phyloP scores from a whole-genome alignment of 2,329 filamentous ascomycete species.

The Fusarium anthophilum region DNA sequence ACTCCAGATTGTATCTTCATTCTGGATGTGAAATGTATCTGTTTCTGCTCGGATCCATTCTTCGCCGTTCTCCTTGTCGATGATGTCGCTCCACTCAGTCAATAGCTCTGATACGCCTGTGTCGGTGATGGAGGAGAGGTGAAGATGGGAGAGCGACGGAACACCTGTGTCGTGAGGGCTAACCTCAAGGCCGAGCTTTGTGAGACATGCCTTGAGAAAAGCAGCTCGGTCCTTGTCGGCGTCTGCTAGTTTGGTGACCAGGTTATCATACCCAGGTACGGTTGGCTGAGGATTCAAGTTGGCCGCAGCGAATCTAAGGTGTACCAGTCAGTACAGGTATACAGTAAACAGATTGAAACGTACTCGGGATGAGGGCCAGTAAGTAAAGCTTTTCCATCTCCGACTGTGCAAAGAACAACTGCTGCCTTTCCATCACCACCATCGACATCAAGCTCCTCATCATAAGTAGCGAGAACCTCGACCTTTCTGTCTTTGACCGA shows the following conservation, averaged over 20 bases:
- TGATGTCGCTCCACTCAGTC: conserved; percentile 71
- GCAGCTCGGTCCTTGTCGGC: conserved; percentile 75
- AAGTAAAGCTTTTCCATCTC: conserved; percentile 80
- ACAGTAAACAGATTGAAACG: conserved; percentile 9
- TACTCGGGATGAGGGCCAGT: conserved; percentile 94
- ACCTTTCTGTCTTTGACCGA: conserved; percentile 71
- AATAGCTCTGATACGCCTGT: conserved; percentile 75
- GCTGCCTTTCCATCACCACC: conserved; percentile 79
- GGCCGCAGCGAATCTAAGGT: conserved; percentile 76
- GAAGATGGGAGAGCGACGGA: conserved; percentile 82
- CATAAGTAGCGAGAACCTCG: conserved; percentile 84
- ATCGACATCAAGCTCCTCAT: conserved; percentile 78
- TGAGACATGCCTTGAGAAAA: conserved; percentile 83
- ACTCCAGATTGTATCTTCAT: conserved; percentile 68
- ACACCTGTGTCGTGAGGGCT: conserved; percentile 74
- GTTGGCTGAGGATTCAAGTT: conserved; percentile 77
- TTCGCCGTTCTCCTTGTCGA: conserved; percentile 71
- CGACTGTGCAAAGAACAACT: conserved; percentile 83
- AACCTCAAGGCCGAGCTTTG: conserved; percentile 83
- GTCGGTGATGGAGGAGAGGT: conserved; percentile 77
- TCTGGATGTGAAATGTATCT: conserved; percentile 84
- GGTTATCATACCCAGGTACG: conserved; percentile 73
- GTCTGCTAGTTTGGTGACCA: conserved; percentile 73
- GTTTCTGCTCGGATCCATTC: conserved; percentile 82
- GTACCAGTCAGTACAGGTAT: neutral